Percentiles rank a stretch among this genome's conserved stretches.
phyloP scores from a whole-genome alignment of 805 yeast species.

The Cephaloascus fragrans region DNA sequence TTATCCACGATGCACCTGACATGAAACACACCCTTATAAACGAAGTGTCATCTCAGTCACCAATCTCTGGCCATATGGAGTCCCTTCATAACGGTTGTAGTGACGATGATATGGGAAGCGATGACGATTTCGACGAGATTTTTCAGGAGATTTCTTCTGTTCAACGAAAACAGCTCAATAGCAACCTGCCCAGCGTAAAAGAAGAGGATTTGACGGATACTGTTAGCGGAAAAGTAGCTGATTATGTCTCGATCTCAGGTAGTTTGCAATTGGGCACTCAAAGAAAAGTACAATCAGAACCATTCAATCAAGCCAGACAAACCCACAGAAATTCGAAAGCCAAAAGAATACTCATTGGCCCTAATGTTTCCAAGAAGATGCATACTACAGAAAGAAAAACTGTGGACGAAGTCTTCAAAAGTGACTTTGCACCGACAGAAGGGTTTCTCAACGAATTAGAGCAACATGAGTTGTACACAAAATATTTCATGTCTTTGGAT shows the following conservation, averaged over 20 bases:
- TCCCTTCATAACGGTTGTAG: not conserved
- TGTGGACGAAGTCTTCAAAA: constrained; percentile 11
- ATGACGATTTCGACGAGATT: constrained; percentile 14
- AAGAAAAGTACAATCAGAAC: not conserved
- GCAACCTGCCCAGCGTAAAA: not conserved
- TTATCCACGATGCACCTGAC: constrained; percentile 1
- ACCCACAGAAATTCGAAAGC: not conserved
- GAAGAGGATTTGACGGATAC: not conserved
- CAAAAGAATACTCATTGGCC: not conserved
- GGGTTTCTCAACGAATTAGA: constrained; percentile 31
- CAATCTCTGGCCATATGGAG: constrained; percentile 1
- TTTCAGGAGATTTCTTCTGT: constrained; percentile 6
- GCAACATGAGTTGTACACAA: constrained; percentile 28
- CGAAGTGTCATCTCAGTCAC: constrained; percentile 1
- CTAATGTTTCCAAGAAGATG: not conserved
- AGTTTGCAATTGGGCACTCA: too few relatives aligned
- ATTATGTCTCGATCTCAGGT: too few relatives aligned
- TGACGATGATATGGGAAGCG: constrained; percentile 4
- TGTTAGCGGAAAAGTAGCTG: not conserved
- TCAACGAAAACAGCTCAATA: too few relatives aligned
- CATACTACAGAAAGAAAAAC: constrained; percentile 1
- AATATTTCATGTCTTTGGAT: constrained; percentile 19
- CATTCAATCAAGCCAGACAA: not conserved
- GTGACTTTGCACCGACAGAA: constrained; percentile 14
- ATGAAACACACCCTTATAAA: not conserved